Evolutionary conservation across 768 basidiomycete genomes (phyloP), one percentile per base, ranked within the genome.

Genomic region (Sutorius australiensis): DNA sequence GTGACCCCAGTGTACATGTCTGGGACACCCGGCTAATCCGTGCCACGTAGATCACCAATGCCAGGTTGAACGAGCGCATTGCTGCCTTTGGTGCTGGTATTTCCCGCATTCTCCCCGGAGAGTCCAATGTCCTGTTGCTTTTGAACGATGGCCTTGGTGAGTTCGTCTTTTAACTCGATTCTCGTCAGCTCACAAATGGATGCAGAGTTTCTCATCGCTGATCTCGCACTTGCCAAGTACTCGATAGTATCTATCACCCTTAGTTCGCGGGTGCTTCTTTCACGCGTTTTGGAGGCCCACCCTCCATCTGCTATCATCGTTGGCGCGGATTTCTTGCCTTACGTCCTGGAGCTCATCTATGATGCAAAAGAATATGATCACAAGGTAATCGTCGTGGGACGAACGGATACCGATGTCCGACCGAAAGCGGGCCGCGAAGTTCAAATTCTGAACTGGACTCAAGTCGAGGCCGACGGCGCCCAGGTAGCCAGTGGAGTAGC

Each of bases 121-220:
- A 81, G 47, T 86, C 89, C 28, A 84, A 75, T 54, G 88, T 88
- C 8, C 66, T 93, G n/a, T 68, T 93, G 12, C 72, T 92, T 24
- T 73, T 94, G 37, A 88, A 93, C 57, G 92, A 93, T 63, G 70
- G 86, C 41, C 73, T 93, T 42, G 90, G 91, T 88, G 58, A 12
- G 77, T 46, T 46, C 19, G 1, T 43, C 28, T 46, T 51, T 39
- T 40, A 21, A 42, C n/a, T 10, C 32, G 24, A 2, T 41, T 19
- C 10, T 36, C 30, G 13, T 51, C 21, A 6, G 6, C 54, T 54
- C 21, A 21, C 21, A 30, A 53, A 37, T 19, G 30, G 27, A 24
- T 42, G 30, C 61, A 89, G 91, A 88, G 71, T 94, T 88, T 66
- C 62, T 92, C 62, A 80, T 93, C 42, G 75, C 82, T 28, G 91